These are phyloP conservation scores for Neurospora pannonica DNA, from an alignment of 495 filamentous ascomycete species.

Conservation along the genomic window DNA sequence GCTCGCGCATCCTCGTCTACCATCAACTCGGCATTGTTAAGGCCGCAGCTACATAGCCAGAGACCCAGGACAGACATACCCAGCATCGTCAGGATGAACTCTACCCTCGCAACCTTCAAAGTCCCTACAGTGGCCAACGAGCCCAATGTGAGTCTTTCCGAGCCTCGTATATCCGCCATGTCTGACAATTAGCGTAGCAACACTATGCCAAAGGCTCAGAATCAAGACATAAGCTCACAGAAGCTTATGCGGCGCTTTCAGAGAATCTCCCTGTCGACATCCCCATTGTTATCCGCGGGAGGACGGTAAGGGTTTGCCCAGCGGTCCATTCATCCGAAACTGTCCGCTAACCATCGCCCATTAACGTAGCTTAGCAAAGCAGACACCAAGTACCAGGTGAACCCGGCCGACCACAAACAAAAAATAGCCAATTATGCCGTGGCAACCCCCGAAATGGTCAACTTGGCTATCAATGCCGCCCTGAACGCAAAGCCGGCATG, in stretches of 20 bases:
- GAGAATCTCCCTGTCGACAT: constrained; percentile 55
- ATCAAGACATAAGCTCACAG: constrained; percentile 63
- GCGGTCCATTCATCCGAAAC: background rate
- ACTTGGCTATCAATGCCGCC: constrained; percentile 66
- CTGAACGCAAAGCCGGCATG: constrained; percentile 72
- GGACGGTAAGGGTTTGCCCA: constrained; percentile 46
- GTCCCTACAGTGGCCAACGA: constrained; percentile 83
- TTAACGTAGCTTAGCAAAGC: background rate
- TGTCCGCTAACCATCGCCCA: background rate
- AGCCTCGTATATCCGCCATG: background rate
- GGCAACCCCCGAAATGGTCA: constrained; percentile 62
- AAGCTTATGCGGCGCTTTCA: constrained; percentile 55
- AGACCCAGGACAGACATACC: background rate
- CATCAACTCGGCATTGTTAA: background rate
- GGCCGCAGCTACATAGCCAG: background rate
- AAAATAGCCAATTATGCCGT: constrained; percentile 70
- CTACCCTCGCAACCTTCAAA: constrained; percentile 66
- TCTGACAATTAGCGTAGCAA: constrained; percentile 47
- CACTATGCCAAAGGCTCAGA: constrained; percentile 74
- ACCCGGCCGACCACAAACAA: constrained; percentile 65
- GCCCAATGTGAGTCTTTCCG: constrained; percentile 62
- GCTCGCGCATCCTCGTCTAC: background rate
- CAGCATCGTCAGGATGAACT: constrained; percentile 11
- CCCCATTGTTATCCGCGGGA: constrained; percentile 70
- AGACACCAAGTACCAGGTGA: constrained; percentile 49